Base-by-base conservation (phyloP, 2,329 filamentous ascomycete genomes). In the Microdochium bolleyi region DNA sequence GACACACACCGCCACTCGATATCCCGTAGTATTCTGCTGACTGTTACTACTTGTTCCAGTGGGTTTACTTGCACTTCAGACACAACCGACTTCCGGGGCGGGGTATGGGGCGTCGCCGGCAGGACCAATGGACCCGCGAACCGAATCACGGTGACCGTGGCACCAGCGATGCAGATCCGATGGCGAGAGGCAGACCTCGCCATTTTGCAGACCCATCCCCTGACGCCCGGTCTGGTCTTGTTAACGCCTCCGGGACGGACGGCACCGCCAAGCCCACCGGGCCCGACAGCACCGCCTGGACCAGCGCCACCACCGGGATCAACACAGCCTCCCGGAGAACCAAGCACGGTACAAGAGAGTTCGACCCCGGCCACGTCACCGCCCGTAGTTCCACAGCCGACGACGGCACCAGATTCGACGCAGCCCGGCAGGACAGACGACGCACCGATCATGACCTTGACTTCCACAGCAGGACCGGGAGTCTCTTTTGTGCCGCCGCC, bases 1-100 rank as follows among this genome's bases (percentile, higher is more conserved):
- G 27, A 30, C 27, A n/a, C 27, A 11, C 5, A 30, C 11, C 27
- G 27, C 27, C 9, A 9, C n/a, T 38, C 16, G n/a, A 22, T 41
- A 24, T 49, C 22, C 9, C 30, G 27, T 27, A 24, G 13, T 24
- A 22, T 3, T 44, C 49, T 30, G 48, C 48, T 21, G 8, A 49
- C 27, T 41, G 37, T n/a, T 34, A 38, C 24, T 16, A 11, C 7
- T 13, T 34, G 10, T 5, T 56, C 51, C 49, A 68, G 63, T 19
- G 71, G 70, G 10, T 64, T 69, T 49, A 60, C 63, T 3, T 74
- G 71, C 55, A 71, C 70, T 2, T 69, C 69, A 1, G 71, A 74
- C 51, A 69, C 66, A 5, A 66, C 68, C 3, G 69, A 71, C 52
- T 71, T 67, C 49, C 65, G 64, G 2, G 70, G 69, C 8, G 69